Evolutionary conservation across 2,329 filamentous ascomycete genomes (phyloP).

Genomic region (Laburnicola sp.): DNA sequence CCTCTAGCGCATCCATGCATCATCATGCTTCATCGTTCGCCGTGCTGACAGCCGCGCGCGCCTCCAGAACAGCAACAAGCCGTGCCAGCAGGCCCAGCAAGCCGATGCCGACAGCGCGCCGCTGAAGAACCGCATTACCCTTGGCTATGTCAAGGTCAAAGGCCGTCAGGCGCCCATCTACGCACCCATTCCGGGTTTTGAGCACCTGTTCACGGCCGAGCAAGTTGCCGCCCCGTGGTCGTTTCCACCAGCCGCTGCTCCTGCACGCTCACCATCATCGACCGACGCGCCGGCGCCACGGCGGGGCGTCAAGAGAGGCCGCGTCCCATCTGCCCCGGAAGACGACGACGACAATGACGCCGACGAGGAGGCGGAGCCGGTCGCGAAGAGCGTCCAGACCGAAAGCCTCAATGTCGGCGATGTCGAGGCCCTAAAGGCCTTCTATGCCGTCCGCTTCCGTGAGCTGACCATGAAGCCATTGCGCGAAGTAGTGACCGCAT

Average conservation of each 20-base stretch:
- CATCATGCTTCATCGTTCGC: no score
- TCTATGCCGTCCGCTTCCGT: constrained; percentile 28
- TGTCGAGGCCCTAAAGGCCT: constrained; percentile 22
- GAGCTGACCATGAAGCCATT: constrained; percentile 41
- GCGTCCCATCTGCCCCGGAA: constrained; percentile 2
- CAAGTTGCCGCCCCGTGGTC: background rate
- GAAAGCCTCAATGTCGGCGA: constrained; percentile 34
- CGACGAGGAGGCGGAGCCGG: constrained; percentile 1
- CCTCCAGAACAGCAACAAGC: no score
- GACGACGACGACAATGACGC: constrained; percentile 14
- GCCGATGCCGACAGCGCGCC: constrained; percentile 19
- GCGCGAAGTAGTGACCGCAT: constrained; percentile 35
- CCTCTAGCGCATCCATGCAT: no score
- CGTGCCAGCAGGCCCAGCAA: no score
- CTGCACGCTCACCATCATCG: background rate
- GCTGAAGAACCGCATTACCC: constrained; percentile 24
- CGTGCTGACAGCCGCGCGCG: no score
- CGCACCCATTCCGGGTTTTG: constrained; percentile 29
- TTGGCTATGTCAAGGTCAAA: constrained; percentile 12
- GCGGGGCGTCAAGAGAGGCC: constrained; percentile 9
- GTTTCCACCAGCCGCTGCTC: background rate
- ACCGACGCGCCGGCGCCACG: background rate
- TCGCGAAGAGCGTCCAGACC: constrained; percentile 14
- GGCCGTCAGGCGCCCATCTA: constrained; percentile 27
- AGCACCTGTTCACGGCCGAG: constrained; percentile 24